phyloP scores from a whole-genome alignment of 1,284 basidiomycete species.

The Pseudozyma sp. region DNA sequence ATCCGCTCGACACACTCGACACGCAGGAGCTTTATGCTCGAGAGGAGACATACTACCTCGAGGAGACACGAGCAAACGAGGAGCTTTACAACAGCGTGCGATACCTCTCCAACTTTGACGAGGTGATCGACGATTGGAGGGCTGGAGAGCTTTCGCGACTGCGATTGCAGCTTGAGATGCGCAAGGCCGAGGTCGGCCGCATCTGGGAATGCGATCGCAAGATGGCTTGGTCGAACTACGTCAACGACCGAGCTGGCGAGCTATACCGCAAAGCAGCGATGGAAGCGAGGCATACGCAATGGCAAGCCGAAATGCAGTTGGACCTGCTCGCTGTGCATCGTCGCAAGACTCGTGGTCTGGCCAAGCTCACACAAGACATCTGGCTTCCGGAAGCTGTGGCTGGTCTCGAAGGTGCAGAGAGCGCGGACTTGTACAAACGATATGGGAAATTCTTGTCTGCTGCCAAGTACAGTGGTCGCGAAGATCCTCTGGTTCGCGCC shows the following conservation, averaged over 20 bases:
- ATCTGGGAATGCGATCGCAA: conserved; percentile 51
- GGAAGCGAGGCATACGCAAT: conserved; percentile 20
- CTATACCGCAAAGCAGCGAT: conserved; percentile 23
- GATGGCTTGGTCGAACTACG: conserved; percentile 37
- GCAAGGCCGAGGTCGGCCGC: conserved; percentile 40
- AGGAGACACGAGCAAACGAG: conserved; percentile 18
- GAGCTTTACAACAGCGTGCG: conserved; percentile 34
- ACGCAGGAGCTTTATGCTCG: conserved; percentile 23
- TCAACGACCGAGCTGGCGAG: conserved; percentile 25
- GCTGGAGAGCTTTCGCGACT: conserved; percentile 34
- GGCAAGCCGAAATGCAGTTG: conserved; percentile 47
- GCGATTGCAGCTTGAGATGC: conserved; percentile 43
- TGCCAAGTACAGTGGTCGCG: conserved; percentile 16
- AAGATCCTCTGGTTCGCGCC: conserved; percentile 30
- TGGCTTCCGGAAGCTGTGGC: conserved; percentile 11
- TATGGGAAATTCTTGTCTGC: conserved; percentile 29
- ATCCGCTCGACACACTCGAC: conserved; percentile 38
- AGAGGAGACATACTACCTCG: conserved; percentile 34
- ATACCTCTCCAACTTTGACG: conserved; percentile 41
- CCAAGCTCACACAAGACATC: conserved; percentile 22
- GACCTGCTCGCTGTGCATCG: conserved; percentile 34
- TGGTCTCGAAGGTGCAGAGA: conserved; percentile 1
- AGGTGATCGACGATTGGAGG: conserved; percentile 45
- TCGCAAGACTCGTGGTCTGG: conserved; percentile 26
- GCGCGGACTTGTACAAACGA: conserved; percentile 17